phyloP scores from a whole-genome alignment of 257 asterid genomes.

The Solanum paucissectum region DNA sequence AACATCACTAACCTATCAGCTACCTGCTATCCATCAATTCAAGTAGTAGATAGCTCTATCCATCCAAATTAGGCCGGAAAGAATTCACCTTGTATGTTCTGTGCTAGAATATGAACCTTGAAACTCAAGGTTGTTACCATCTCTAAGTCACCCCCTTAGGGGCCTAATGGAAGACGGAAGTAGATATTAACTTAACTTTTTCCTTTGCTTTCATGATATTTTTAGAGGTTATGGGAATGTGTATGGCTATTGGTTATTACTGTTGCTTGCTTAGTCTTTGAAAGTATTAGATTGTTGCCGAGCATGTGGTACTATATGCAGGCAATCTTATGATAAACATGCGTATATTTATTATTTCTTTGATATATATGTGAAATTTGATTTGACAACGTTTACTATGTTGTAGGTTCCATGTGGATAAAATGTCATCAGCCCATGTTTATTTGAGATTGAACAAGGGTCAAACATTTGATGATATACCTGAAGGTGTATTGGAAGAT shows the following conservation, averaged over 20 bases:
- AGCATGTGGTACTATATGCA: not conserved
- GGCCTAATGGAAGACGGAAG: not conserved
- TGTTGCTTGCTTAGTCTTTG: not conserved
- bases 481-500: conserved; percentile 90
- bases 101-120: not conserved
- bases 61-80: not conserved
- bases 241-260: not conserved
- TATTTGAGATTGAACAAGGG: conserved; percentile 85
- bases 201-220: not conserved
- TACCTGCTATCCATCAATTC: not conserved
- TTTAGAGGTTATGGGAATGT: not conserved
- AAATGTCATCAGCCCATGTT: conserved; percentile 98
- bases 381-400: conserved; percentile 12
- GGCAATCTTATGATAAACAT: not conserved
- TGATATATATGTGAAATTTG: not conserved
- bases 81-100: not conserved
- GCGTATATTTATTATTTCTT: not conserved
- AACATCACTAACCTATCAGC: not conserved
- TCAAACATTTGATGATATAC: conserved; percentile 71
- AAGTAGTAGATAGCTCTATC: not conserved
- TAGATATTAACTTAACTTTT: not conserved
- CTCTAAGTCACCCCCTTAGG: not conserved
- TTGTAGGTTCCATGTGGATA: conserved; percentile 93
- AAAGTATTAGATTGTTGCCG: not conserved
- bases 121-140: not conserved